Evolutionary conservation across 345 rosid species (phyloP).

Genomic region (Jatropha curcas): DNA sequence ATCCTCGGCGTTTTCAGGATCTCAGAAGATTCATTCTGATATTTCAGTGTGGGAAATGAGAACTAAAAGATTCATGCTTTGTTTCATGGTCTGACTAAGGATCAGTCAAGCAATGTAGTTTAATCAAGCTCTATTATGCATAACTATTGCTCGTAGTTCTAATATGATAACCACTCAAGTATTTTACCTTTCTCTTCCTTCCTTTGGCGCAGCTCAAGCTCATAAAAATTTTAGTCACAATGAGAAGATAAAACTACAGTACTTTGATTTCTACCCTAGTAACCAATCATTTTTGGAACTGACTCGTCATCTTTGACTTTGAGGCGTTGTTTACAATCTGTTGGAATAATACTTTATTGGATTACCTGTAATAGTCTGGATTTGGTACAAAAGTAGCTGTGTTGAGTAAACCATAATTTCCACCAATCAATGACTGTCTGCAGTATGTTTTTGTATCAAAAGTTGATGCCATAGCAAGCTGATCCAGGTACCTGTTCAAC

Average conservation of each 20-base stretch:
- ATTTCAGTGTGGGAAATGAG: constrained; percentile 1
- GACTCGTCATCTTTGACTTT: neutral
- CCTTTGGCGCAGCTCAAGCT: no score
- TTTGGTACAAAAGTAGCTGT: constrained; percentile 78
- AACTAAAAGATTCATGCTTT: neutral
- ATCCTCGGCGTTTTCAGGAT: neutral
- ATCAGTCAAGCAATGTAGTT: neutral
- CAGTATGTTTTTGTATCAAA: constrained; percentile 83
- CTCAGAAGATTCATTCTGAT: neutral
- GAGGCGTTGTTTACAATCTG: neutral
- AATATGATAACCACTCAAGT: neutral
- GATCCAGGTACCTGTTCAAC: constrained; percentile 81
- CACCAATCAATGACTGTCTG: constrained; percentile 87
- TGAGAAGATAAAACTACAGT: neutral
- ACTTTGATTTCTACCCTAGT: neutral
- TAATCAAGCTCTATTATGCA: neutral
- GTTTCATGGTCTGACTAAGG: no score
- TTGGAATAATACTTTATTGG: neutral
- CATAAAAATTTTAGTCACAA: neutral
- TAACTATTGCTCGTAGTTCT: neutral
- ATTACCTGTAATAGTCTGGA: constrained; percentile 79
- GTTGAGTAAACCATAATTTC: constrained; percentile 81
- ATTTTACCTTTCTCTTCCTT: no score
- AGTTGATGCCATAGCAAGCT: constrained; percentile 74
- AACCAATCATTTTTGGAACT: neutral